Base-by-base conservation (phyloP, 129 eudicot species). In the Lactuca sativa region DNA sequence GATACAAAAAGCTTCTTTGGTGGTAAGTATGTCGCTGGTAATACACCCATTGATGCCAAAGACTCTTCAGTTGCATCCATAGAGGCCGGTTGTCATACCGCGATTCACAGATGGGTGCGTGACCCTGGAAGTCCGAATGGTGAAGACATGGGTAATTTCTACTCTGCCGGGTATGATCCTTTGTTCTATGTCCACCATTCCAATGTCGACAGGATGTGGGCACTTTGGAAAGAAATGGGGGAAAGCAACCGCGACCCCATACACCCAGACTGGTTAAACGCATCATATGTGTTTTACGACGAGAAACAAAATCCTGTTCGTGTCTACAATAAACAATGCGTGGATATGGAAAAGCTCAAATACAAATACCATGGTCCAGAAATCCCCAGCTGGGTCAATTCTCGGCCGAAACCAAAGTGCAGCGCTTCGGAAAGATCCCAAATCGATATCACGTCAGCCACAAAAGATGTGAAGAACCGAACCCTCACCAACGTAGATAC, bases 161-260 rank as follows among this genome's bases (percentile, higher is more conserved):
- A 38, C 7, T 38, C 43, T 38, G 43, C 43, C 6, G 43, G 43
- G 43, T 64, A 76, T 0, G 81, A 77, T 51, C 75, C 77, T 1
- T 14, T 70, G 1, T 77, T 77, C 58, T 77, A 62, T 30, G 43
- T 67, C 7, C 81, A 77, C 34, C 81, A 77, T 16, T 47, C 72
- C 0, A 77, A 77, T 43, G 40, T 70, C 3, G 81, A 77, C 33
- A 61, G 81, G 5, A 76, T 76, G 81, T 76, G 81, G 81, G 16
- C n/a, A 5, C 4, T 59, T 7, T 68, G 80, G 74, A 67, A 47
- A n/a, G 25, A 53, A 0, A 6, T 67, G 14, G 32, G 25, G 1
- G 64, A 40, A 11, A 30, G 25, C 5, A 40, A 68, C 10, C 17
- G 18, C 18, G 85, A 80, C 1, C 53, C 53, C 34, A 10, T 7